Conservation (phyloP, 768 basidiomycete genomes). For the Hypholoma sublateritium region DNA sequence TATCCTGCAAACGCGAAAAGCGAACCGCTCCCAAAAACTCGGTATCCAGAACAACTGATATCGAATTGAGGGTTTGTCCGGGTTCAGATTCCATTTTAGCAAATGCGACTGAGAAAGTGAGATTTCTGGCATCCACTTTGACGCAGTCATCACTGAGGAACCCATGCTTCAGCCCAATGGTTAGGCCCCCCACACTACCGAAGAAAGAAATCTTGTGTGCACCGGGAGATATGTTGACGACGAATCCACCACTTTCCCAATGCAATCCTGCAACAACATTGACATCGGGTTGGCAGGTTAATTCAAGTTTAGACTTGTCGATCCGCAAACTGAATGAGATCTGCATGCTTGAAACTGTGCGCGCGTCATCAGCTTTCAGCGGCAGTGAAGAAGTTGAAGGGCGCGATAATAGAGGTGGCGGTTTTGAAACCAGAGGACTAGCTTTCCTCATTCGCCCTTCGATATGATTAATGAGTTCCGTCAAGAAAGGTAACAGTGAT, state of each 20-base stretch:
- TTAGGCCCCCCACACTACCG: slow-evolving; percentile 79
- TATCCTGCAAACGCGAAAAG: slow-evolving; percentile 87
- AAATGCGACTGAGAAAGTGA: slow-evolving; percentile 76
- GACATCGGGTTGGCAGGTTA: slow-evolving; percentile 89
- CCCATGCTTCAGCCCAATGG: slow-evolving; percentile 79
- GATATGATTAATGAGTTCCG: slow-evolving; percentile 68
- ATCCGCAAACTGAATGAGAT: slow-evolving; percentile 89
- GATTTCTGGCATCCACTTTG: slow-evolving; percentile 76
- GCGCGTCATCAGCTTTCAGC: slow-evolving; percentile 15
- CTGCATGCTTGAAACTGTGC: slow-evolving; percentile 51
- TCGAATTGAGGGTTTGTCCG: slow-evolving; percentile 41
- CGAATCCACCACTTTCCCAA: slow-evolving; percentile 95
- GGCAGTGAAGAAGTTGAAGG: slow-evolving; percentile 10
- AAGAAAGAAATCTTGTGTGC: slow-evolving; percentile 72
- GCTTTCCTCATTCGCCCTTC: slow-evolving; percentile 68
- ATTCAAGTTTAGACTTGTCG: slow-evolving; percentile 81
- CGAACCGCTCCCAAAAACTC: slow-evolving; percentile 78
- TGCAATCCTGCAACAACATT: slow-evolving; percentile 87
- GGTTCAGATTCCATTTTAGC: slow-evolving; percentile 44
- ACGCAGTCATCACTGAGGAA: slow-evolving; percentile 84
- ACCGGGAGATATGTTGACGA: slow-evolving; percentile 75
- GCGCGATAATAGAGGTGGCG: slow-evolving; percentile 8
- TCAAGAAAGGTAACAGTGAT: slow-evolving; percentile 80
- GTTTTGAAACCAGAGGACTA: slow-evolving; percentile 29
- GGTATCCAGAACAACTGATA: slow-evolving; percentile 83